These are phyloP conservation scores for Orbilia blumenaviensis DNA, from an alignment of 2,329 filamentous ascomycete species.

Conservation along the genomic window DNA sequence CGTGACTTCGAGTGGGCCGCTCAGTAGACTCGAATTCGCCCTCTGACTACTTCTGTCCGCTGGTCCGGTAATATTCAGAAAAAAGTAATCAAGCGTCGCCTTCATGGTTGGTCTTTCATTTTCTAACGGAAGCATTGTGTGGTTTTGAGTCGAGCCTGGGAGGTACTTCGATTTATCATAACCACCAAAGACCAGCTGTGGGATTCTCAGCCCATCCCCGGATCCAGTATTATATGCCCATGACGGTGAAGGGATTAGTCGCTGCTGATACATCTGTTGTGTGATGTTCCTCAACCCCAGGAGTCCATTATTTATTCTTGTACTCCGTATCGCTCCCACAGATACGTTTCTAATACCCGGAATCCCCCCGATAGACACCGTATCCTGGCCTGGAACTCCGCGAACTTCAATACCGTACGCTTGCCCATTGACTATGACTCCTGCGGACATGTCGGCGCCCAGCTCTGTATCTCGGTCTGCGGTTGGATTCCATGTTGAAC, in stretches of 20 bases:
- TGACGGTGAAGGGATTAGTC: constrained; percentile 42
- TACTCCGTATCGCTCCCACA: constrained; percentile 28
- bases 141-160: constrained; percentile 30
- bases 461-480: constrained; percentile 37
- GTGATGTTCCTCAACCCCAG: constrained; percentile 47
- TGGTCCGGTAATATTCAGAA: constrained; percentile 43
- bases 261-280: constrained; percentile 38
- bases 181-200: constrained; percentile 47
- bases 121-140: constrained; percentile 10
- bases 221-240: constrained; percentile 48
- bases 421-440: constrained; percentile 34
- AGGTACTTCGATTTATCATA: constrained; percentile 44
- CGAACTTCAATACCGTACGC: constrained; percentile 48
- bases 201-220: constrained; percentile 17
- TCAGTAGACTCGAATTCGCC: constrained; percentile 41
- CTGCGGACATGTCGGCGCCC: constrained; percentile 38
- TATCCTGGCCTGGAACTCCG: constrained; percentile 30
- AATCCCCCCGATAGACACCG: constrained; percentile 34
- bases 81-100: constrained; percentile 24
- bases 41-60: constrained; percentile 20
- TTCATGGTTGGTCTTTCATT: constrained; percentile 36
- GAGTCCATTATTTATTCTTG: constrained; percentile 44
- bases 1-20: constrained; percentile 15
- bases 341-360: constrained; percentile 29
- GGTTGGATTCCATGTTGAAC: constrained; percentile 31